Evolutionary conservation across 331 rosid species (phyloP).

Genomic region (Rhamnella rubrinervis): DNA sequence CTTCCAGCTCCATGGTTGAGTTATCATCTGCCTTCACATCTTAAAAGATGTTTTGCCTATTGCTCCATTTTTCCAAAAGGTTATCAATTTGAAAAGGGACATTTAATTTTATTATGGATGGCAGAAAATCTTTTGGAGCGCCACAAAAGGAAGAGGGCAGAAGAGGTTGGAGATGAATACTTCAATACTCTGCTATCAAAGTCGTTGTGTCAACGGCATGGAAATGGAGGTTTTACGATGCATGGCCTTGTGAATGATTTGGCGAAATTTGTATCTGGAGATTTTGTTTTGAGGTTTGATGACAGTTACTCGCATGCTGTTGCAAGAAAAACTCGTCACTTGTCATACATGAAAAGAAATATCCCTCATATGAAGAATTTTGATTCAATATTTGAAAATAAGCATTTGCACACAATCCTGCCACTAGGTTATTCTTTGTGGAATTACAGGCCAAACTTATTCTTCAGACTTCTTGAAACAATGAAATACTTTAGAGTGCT

Average conservation of each 20-base stretch:
- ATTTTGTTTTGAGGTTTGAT: slow-evolving; percentile 12
- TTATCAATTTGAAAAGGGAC: slow-evolving; percentile 11
- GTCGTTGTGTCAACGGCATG: slow-evolving; percentile 28
- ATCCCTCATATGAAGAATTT: background rate
- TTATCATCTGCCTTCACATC: slow-evolving; percentile 15
- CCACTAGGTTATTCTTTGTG: background rate
- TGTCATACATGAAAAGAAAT: slow-evolving; percentile 1
- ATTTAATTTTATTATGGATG: slow-evolving; percentile 23
- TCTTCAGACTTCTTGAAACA: no score
- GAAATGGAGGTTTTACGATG: background rate
- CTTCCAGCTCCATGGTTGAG: slow-evolving; percentile 23
- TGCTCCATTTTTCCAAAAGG: slow-evolving; percentile 29
- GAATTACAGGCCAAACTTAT: no score
- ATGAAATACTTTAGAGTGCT: no score
- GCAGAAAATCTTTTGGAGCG: slow-evolving; percentile 24
- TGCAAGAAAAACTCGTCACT: slow-evolving; percentile 10
- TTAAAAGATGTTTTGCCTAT: slow-evolving; percentile 28
- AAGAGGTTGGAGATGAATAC: slow-evolving; percentile 32
- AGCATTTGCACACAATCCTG: slow-evolving; percentile 15
- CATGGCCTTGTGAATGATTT: slow-evolving; percentile 7
- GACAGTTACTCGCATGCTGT: background rate
- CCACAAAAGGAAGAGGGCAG: slow-evolving; percentile 8
- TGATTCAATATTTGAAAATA: background rate
- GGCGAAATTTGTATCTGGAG: slow-evolving; percentile 4
- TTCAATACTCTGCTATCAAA: slow-evolving; percentile 23